Evolutionary conservation across 345 rosid species (phyloP).

Genomic region (Carallia pectinifolia): DNA sequence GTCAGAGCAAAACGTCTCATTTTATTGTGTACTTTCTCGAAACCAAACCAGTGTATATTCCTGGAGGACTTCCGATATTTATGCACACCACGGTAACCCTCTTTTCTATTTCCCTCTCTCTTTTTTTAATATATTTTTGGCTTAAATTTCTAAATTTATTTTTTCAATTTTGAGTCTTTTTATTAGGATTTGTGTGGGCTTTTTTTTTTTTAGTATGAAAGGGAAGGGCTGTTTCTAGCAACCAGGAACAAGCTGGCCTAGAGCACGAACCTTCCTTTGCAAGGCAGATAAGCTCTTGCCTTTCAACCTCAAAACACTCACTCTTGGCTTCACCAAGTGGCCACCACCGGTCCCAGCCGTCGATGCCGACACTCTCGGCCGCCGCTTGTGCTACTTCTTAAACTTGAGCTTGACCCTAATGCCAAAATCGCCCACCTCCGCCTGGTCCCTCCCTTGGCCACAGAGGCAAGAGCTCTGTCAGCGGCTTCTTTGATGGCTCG

Average conservation of each 20-base stretch:
- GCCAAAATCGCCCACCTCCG: slow-evolving; percentile 95
- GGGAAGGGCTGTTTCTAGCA: slow-evolving; percentile 90
- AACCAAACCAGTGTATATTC: no score
- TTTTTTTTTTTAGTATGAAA: slow-evolving; percentile 70
- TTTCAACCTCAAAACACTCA: slow-evolving; percentile 60
- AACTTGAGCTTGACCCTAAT: slow-evolving; percentile 73
- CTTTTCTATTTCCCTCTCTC: no score
- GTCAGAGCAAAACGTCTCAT: no score
- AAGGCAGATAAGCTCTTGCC: slow-evolving; percentile 63
- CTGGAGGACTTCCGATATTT: no score
- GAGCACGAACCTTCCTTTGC: slow-evolving; percentile 70
- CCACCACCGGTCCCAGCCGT: slow-evolving; percentile 37
- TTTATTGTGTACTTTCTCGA: no score
- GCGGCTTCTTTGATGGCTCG: slow-evolving; percentile 81
- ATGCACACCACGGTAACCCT: no score
- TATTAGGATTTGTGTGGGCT: no score
- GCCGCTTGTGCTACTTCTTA: slow-evolving; percentile 58
- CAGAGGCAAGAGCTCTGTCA: slow-evolving; percentile 68
- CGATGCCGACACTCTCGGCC: slow-evolving; percentile 30
- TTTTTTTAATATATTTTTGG: no score
- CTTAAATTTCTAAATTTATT: no score
- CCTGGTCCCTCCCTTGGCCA: slow-evolving; percentile 79
- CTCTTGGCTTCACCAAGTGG: slow-evolving; percentile 59
- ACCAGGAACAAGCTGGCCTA: slow-evolving; percentile 93
- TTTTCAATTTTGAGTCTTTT: no score